phyloP scores from a whole-genome alignment of 164 flowering plant genomes.

The Santalum album region DNA sequence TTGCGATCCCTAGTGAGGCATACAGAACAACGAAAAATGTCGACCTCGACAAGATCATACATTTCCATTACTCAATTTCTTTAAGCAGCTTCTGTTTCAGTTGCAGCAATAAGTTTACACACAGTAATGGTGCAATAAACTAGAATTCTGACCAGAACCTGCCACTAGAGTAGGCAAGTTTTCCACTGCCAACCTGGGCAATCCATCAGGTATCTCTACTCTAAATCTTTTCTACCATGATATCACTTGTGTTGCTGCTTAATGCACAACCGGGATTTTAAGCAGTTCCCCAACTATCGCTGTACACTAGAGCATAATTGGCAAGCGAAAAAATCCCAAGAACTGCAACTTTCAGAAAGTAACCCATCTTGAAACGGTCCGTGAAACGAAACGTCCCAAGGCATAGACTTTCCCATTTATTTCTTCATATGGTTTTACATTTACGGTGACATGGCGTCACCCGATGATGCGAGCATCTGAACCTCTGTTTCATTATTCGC shows the following conservation, averaged over 20 bases:
- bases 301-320: not conserved
- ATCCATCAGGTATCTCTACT: not conserved
- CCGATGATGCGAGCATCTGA: not conserved
- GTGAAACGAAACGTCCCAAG: not conserved
- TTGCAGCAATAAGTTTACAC: too few species aligned
- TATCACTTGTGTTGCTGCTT: not conserved
- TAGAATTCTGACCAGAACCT: not conserved
- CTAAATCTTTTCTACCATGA: not conserved
- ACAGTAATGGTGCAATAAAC: not conserved
- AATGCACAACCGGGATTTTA: not conserved
- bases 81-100: too few species aligned
- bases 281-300: not conserved
- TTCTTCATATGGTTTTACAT: not conserved
- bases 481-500: conserved; percentile 1
- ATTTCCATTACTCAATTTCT: too few species aligned
- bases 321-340: not conserved
- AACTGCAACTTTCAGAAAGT: not conserved
- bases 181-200: conserved; percentile 3
- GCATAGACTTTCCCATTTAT: not conserved
- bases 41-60: too few species aligned
- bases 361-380: not conserved
- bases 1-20: too few species aligned
- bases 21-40: too few species aligned
- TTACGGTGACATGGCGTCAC: conserved; percentile 1
- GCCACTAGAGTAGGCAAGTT: conserved; percentile 2